A percentile compares a stretch with the other conserved stretches of the same genome.
phyloP scores from a whole-genome alignment of 495 filamentous ascomycete species.

The Neurospora sp. region DNA sequence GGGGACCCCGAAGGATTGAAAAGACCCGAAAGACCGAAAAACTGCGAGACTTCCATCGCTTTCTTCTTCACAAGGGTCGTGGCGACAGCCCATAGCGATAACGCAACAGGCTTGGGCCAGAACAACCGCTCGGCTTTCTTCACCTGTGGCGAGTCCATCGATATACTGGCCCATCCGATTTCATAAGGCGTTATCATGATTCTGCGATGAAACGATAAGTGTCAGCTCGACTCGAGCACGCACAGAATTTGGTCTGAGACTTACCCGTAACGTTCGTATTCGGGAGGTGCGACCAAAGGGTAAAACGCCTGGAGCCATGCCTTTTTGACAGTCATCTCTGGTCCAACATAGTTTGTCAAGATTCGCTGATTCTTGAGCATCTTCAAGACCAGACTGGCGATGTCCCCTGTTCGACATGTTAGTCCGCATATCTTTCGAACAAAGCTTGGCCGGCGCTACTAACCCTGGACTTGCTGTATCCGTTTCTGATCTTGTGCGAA shows the following conservation, averaged over 20 bases:
- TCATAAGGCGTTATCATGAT: conserved; percentile 24
- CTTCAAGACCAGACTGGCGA: conserved; percentile 17
- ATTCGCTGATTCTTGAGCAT: conserved; percentile 3
- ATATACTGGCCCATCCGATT: conserved; percentile 17
- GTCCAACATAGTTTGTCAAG: conserved; percentile 11
- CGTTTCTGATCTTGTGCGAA: conserved; percentile 42
- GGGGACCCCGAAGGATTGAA: background rate
- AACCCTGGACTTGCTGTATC: conserved; percentile 42
- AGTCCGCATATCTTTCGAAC: background rate
- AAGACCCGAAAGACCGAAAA: conserved; percentile 19
- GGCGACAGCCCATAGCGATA: conserved; percentile 27
- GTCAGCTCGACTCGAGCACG: background rate
- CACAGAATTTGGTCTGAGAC: background rate
- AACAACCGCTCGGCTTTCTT: conserved; percentile 21
- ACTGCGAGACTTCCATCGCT: conserved; percentile 13
- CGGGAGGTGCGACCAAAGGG: conserved; percentile 31
- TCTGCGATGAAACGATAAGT: conserved; percentile 2
- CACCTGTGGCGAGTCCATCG: conserved; percentile 21
- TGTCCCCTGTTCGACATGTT: conserved; percentile 12
- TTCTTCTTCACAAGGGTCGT: conserved; percentile 21
- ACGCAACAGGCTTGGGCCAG: conserved; percentile 24
- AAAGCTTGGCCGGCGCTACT: background rate
- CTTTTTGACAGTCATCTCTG: conserved; percentile 13
- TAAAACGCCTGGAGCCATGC: conserved; percentile 33
- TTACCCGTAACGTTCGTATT: conserved; percentile 30